Conservation (phyloP, 2,329 filamentous ascomycete species). For the Monosporascus sp. region DNA sequence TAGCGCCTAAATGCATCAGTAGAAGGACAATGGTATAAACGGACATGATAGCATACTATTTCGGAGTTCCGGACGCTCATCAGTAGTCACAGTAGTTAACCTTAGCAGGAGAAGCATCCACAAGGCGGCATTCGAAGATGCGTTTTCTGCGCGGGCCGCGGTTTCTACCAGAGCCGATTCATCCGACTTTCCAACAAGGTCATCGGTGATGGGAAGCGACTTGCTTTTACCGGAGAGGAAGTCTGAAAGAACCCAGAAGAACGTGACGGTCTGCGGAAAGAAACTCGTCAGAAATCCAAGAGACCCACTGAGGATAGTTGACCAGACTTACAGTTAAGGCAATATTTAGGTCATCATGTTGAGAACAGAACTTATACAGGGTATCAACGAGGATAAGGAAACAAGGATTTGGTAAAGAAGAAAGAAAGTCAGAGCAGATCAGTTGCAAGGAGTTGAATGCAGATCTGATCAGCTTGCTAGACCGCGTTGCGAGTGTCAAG, state of each 20-base stretch:
- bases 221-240: constrained; percentile 63
- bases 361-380: constrained; percentile 81
- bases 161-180: constrained; percentile 53
- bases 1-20: constrained; percentile 52
- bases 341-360: constrained; percentile 90
- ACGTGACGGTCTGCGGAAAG: constrained; percentile 68
- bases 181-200: constrained; percentile 48
- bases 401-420: constrained; percentile 64
- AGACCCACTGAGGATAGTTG: not conserved
- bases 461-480: constrained; percentile 72
- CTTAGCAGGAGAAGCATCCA: constrained; percentile 74
- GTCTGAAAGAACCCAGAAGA: constrained; percentile 94
- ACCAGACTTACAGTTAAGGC: constrained; percentile 69
- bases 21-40: constrained; percentile 26
- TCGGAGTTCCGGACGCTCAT: constrained; percentile 68
- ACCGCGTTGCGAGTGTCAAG: constrained; percentile 47
- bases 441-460: constrained; percentile 88
- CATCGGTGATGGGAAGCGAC: constrained; percentile 52
- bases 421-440: constrained; percentile 89
- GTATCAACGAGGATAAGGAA: constrained; percentile 78
- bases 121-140: constrained; percentile 63
- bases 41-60: constrained; percentile 51
- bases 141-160: constrained; percentile 53
- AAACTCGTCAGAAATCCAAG: constrained; percentile 6
- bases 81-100: constrained; percentile 65